These are phyloP conservation scores for Gracilaria domingensis DNA, from an alignment of 23 red algal species.

Conservation along the genomic window DNA sequence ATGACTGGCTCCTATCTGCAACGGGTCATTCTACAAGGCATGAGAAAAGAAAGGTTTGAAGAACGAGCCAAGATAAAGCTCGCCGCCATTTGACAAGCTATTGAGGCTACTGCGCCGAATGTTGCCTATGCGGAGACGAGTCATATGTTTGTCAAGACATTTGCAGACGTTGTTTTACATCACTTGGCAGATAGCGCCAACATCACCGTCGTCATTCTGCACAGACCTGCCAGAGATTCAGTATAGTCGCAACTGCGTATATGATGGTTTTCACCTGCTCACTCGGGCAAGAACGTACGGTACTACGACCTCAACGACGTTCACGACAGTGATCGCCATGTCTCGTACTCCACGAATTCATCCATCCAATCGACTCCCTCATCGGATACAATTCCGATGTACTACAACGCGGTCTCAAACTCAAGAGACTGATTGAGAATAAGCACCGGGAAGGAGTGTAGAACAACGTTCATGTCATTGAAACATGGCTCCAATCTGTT, in stretches of 20 bases:
- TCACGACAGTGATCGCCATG: conserved; percentile 41
- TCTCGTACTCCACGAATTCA: conserved; percentile 22
- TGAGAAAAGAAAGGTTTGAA: conserved; percentile 42
- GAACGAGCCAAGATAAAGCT: conserved; percentile 46
- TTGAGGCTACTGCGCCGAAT: conserved; percentile 47
- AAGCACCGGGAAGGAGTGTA: background rate
- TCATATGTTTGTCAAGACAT: conserved; percentile 87
- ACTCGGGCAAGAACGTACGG: conserved; percentile 66
- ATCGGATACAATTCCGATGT: conserved; percentile 69
- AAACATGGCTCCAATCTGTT: conserved; percentile 32
- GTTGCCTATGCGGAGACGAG: conserved; percentile 77
- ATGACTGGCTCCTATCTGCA: conserved; percentile 47
- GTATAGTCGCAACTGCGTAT: conserved; percentile 67
- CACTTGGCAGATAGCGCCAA: conserved; percentile 57
- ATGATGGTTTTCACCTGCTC: conserved; percentile 70
- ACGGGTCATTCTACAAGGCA: conserved; percentile 59
- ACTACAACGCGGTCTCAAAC: conserved; percentile 21
- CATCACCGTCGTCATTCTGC: conserved; percentile 68
- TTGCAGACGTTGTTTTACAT: conserved; percentile 74
- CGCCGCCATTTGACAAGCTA: conserved; percentile 52
- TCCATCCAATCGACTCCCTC: conserved; percentile 46
- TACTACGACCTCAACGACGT: conserved; percentile 78
- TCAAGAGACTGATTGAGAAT: conserved; percentile 16
- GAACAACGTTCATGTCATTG: conserved; percentile 38
- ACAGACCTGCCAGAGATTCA: conserved; percentile 42